Base-by-base conservation (phyloP, 208 protist genomes). In the Porcisia deanei region DNA sequence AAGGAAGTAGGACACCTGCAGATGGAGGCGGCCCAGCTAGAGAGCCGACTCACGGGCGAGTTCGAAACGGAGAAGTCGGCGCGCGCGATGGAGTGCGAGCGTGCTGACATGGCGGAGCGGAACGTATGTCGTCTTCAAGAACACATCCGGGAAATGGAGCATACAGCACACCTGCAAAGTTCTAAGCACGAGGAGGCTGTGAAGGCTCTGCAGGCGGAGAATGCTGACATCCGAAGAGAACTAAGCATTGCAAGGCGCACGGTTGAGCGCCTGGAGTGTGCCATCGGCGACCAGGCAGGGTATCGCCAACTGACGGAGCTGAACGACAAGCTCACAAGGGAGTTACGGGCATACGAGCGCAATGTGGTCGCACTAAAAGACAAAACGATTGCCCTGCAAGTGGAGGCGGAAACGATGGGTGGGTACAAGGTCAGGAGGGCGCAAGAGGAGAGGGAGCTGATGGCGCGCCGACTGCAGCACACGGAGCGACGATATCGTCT, bases 231-330 rank as follows among this genome's bases (percentile, higher is more conserved):
- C 41, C 82, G 85, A 49, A 75, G 81, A 43, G 93, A 97, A 80
- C 79, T 96, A 49, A 79, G 71, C 37, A 88, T 90, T 25, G 91
- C 90, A 39, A 94, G 93, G 78, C 88, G 88, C 47, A 97, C 93
- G 34, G 95, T 97, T 71, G 86, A 94, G 69, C 84, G 90, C n/a
- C 88, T 95, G 53, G 93, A 97, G 73, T 83, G 78, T 39, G 82
- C 87, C 10, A 81, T 97, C 54, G 90, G 91, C 30, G 93, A 96
- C 55, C 81, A 88, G 71, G 77, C 82, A 16, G 85, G 88, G 66
- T 94, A 88, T 77, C 90, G 86, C 58, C 89, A 92, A 63, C 81
- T 95, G 41, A 86, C 85, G 7, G 90, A 93, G 79, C 87, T 89
- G 69, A 96, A 96, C 71, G 91, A 92, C 55, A 81, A 84, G 47